Evolutionary conservation across 2,329 filamentous ascomycete species (phyloP), one percentile per base, ranked within the genome.

Genomic region (Colletotrichum abscissum): DNA sequence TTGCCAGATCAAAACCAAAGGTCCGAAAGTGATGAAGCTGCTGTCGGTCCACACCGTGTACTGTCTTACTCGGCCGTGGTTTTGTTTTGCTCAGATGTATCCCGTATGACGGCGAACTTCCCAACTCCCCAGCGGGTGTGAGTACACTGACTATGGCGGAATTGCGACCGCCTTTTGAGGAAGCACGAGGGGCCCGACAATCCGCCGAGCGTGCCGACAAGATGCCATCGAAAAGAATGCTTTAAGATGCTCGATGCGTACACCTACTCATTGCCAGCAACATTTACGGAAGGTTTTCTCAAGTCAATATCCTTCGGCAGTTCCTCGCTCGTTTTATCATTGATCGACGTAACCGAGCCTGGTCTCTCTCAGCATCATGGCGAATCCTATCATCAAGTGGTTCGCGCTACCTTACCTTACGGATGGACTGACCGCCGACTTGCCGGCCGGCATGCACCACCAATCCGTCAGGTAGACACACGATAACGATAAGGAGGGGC

Each of bases 381-480:
- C 14, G 22, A 26, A 63, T 54, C 8, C 28, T n/a, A 30, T 63
- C 28, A 49, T 49, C 42, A 49, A 11, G 42, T 14, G 42, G 42
- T 14, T 35, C 26, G 26, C 19, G 12, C 28, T 42, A 54, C 38
- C 14, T 42, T 19, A 19, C 38, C 38, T 42, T 42, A 6, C 38
- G 14, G 16, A 8, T 56, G n/a, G 42, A 59, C 42, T 38, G 56
- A 67, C 63, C 46, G 63, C 68, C 56, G 56, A 46, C 63, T 55
- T 60, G 67, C 60, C 67, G 67, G 67, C 67, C 67, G 59, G 60
- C 26, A 58, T 14, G 12, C 59, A 49, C 24, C 59, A 14, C 59
- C 35, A 14, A 35, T 12, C 11, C 33, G 11, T 35, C 4, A 35
- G 33, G 22, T 38, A 26, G 19, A 35, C 38, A 49, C 60, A 49